Conservation (phyloP, 768 basidiomycete species). For the Stropharia rugosoannulata region DNA sequence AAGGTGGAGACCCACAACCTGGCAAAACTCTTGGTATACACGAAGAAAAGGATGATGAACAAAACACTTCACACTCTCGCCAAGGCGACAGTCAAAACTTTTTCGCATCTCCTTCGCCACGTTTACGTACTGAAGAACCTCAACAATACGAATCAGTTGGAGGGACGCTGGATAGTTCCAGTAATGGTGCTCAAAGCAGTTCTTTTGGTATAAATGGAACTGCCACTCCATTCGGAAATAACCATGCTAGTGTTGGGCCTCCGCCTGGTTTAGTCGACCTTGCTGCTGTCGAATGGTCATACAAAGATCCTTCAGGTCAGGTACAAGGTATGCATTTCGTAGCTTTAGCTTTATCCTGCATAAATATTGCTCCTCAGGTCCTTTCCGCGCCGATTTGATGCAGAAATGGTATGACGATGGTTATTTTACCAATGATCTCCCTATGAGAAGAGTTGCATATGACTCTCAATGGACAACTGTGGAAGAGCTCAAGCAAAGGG, state of each 20-base stretch:
- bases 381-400: conserved; percentile 87
- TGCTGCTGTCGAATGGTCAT: conserved; percentile 79
- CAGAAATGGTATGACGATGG: conserved; percentile 93
- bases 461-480: conserved; percentile 71
- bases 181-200: background rate
- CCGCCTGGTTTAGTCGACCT: conserved; percentile 54
- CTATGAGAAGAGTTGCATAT: conserved; percentile 77
- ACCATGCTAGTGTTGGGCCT: conserved; percentile 22
- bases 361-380: conserved; percentile 48
- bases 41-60: conserved; percentile 57
- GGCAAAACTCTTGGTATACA: conserved; percentile 51
- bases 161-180: background rate
- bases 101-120: conserved; percentile 15
- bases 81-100: conserved; percentile 6
- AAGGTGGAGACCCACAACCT: conserved; percentile 35
- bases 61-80: conserved; percentile 10
- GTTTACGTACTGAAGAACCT: conserved; percentile 12
- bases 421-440: conserved; percentile 81
- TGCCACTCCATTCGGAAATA: background rate
- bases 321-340: conserved; percentile 67
- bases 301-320: conserved; percentile 89
- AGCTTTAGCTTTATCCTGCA: background rate
- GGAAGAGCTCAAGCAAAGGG: conserved; percentile 52
- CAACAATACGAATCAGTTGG: conserved; percentile 3
- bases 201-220: conserved; percentile 4